A percentile compares a stretch with the other conserved stretches of the same genome.
Conservation (phyloP, 768 basidiomycete genomes). For the Lepiota venenata region DNA sequence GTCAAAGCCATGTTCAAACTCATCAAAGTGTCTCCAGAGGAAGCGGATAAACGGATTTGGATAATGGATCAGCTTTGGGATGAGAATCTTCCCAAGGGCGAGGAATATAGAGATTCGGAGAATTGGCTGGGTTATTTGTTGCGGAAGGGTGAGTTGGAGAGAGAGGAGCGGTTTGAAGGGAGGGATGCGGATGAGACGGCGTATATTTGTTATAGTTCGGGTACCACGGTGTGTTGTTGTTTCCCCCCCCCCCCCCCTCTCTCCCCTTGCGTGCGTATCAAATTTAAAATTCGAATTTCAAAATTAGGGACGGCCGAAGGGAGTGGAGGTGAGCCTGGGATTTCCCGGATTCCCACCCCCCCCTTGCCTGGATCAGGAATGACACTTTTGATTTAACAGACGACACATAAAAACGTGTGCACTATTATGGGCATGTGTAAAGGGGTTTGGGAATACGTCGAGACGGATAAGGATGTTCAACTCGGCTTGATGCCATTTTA, state of each 20-base stretch:
- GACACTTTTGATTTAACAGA: constrained; percentile 24
- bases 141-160: constrained; percentile 8
- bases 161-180: constrained; percentile 22
- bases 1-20: constrained; percentile 20
- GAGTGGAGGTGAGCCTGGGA: constrained; percentile 14
- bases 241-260: too few relatives aligned
- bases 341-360: not conserved
- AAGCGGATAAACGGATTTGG: constrained; percentile 16
- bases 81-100: not conserved
- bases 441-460: constrained; percentile 27
- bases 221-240: constrained; percentile 42
- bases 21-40: constrained; percentile 9
- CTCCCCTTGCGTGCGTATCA: too few relatives aligned
- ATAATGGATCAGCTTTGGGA: constrained; percentile 15
- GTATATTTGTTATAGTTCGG: constrained; percentile 29
- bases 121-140: constrained; percentile 17
- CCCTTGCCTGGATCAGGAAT: too few relatives aligned
- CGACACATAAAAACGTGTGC: constrained; percentile 49
- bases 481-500: constrained; percentile 46
- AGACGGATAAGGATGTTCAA: constrained; percentile 37
- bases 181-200: constrained; percentile 17
- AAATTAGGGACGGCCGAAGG: constrained; percentile 56
- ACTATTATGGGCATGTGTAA: constrained; percentile 39
- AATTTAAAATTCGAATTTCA: not conserved
- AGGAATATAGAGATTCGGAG: not conserved